These are phyloP conservation scores for Uromyces viciae-fabae DNA, from an alignment of 1,284 basidiomycete genomes.

Conservation along the genomic window DNA sequence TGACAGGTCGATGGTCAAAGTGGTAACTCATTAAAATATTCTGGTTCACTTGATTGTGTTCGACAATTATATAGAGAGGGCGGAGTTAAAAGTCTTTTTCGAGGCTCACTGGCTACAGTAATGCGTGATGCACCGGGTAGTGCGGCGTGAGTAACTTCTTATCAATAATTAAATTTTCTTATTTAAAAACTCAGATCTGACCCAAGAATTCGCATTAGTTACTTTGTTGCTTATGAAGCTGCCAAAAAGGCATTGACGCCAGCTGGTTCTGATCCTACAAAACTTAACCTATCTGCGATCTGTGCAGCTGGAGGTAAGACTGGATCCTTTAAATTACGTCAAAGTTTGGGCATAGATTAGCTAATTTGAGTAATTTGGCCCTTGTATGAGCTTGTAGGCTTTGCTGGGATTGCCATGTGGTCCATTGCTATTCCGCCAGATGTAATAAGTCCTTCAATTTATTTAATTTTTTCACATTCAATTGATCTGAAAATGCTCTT, in stretches of 20 bases:
- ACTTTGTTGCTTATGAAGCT: slow-evolving; percentile 95
- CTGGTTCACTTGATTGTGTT: slow-evolving; percentile 86
- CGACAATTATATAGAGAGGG: slow-evolving; percentile 90
- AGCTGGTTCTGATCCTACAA: slow-evolving; percentile 69
- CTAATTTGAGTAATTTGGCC: neutral
- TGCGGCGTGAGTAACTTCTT: slow-evolving; percentile 69
- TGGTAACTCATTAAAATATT: slow-evolving; percentile 68
- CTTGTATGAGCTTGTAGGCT: slow-evolving; percentile 56
- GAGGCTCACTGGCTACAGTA: slow-evolving; percentile 86
- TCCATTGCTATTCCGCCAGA: slow-evolving; percentile 89
- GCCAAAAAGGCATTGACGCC: slow-evolving; percentile 82
- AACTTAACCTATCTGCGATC: slow-evolving; percentile 81
- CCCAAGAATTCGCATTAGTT: slow-evolving; percentile 60
- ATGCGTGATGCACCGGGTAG: slow-evolving; percentile 92
- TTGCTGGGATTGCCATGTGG: slow-evolving; percentile 98
- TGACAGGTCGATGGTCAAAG: slow-evolving; percentile 43
- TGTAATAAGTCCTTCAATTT: slow-evolving; percentile 58
- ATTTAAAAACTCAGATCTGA: neutral
- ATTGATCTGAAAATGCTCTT: neutral
- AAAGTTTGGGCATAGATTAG: neutral
- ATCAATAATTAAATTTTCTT: neutral
- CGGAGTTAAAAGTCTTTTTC: slow-evolving; percentile 84
- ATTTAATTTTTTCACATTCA: neutral
- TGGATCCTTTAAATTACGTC: neutral
- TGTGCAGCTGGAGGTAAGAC: slow-evolving; percentile 73